Percentiles rank a stretch among this genome's conserved stretches.
phyloP scores from a whole-genome alignment of 306 rosid genomes.

The Corylus avellana region DNA sequence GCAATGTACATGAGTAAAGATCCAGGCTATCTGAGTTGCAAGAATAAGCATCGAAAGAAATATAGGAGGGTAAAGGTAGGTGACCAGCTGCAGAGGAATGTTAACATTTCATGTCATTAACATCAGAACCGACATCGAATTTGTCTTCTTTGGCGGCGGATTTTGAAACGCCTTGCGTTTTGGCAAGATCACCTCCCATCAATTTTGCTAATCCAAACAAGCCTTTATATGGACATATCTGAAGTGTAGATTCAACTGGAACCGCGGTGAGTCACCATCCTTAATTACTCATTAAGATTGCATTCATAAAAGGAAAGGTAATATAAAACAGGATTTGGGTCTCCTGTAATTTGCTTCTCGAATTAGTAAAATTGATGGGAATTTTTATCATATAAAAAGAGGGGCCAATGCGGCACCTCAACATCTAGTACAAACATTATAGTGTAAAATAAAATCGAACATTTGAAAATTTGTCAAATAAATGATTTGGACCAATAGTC shows the following conservation, averaged over 20 bases:
- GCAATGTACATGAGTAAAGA: constrained; percentile 58
- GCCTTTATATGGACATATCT: constrained; percentile 72
- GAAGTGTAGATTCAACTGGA: constrained; percentile 67
- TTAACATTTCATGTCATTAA: constrained; percentile 63
- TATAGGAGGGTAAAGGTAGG: constrained; percentile 32
- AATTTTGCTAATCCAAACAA: constrained; percentile 59
- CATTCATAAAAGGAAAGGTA: too few species aligned
- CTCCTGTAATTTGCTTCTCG: too few species aligned
- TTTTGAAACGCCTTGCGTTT: constrained; percentile 59
- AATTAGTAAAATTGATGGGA: too few species aligned
- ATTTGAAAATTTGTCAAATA: too few species aligned
- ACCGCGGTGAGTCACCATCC: constrained; percentile 45
- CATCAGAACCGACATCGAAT: constrained; percentile 66
- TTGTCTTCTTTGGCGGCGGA: constrained; percentile 63
- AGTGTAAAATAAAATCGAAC: too few species aligned
- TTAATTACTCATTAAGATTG: too few species aligned
- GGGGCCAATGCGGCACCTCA: too few species aligned
- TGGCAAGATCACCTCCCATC: constrained; percentile 44
- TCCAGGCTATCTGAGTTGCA: constrained; percentile 66
- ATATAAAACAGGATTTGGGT: too few species aligned
- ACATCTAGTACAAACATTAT: too few species aligned
- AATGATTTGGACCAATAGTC: too few species aligned
- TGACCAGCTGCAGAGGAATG: constrained; percentile 56
- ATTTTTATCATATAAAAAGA: too few species aligned
- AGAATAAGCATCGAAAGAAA: constrained; percentile 53